Evolutionary conservation across 139 green algal genomes (phyloP).

Genomic region (Bryopsis sp.): DNA sequence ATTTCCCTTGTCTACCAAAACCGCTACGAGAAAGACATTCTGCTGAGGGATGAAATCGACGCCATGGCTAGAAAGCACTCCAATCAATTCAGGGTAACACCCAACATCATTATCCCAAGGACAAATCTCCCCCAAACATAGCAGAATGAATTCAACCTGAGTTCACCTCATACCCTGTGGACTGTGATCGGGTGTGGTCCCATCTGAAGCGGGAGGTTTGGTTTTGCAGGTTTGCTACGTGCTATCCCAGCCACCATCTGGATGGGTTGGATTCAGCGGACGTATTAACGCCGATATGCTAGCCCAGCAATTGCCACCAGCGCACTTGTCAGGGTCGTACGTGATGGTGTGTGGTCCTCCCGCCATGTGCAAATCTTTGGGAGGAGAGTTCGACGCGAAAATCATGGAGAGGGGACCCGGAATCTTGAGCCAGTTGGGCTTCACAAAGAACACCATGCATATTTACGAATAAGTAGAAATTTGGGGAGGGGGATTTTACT

Average conservation of each 20-base stretch:
- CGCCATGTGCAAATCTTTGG: background rate
- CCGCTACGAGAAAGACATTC: constrained; percentile 84
- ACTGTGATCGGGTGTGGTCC: background rate
- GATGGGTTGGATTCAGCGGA: constrained; percentile 63
- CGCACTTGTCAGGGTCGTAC: background rate
- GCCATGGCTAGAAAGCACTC: constrained; percentile 41
- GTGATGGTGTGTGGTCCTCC: constrained; percentile 19
- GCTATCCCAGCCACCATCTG: constrained; percentile 24
- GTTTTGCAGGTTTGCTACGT: constrained; percentile 8
- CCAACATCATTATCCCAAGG: no score
- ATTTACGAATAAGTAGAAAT: constrained; percentile 14
- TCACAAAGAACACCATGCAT: constrained; percentile 11
- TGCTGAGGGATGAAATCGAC: constrained; percentile 86
- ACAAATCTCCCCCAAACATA: no score
- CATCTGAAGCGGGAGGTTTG: no score
- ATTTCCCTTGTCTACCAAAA: constrained; percentile 88
- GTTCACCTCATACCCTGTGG: background rate
- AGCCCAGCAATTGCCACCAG: constrained; percentile 50
- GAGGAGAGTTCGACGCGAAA: constrained; percentile 1
- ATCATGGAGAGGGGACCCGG: background rate
- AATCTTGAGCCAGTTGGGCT: constrained; percentile 8
- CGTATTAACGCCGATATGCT: constrained; percentile 77
- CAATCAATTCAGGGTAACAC: constrained; percentile 51
- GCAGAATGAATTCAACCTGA: no score
- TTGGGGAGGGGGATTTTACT: no score